A percentile compares a stretch with the other conserved stretches of the same genome.
These are phyloP conservation scores for Hypoxylon fuscum DNA, from an alignment of 495 filamentous ascomycete species.

Conservation along the genomic window DNA sequence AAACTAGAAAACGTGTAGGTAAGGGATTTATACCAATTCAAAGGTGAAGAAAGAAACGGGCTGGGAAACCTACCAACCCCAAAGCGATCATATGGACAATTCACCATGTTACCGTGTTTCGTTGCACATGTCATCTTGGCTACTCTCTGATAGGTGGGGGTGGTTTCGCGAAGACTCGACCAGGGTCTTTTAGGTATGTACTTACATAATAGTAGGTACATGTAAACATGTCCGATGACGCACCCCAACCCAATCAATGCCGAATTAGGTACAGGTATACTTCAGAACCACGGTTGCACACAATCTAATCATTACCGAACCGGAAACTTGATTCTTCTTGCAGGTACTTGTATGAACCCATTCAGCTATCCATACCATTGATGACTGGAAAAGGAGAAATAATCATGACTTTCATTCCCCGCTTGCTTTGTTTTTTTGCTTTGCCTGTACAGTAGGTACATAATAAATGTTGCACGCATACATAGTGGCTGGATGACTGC, in stretches of 20 bases:
- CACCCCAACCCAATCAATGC: constrained; percentile 12
- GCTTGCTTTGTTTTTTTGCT: constrained; percentile 7
- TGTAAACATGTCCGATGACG: constrained; percentile 28
- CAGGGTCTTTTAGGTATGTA: constrained; percentile 1
- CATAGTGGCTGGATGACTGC: not conserved
- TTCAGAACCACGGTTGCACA: constrained; percentile 13
- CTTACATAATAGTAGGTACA: too few species aligned
- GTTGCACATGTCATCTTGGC: constrained; percentile 19
- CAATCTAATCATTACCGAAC: too few species aligned
- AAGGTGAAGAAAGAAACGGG: not conserved
- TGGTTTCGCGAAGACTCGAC: constrained; percentile 14
- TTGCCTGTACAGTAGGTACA: too few species aligned
- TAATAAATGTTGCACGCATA: not conserved
- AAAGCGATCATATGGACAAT: constrained; percentile 21
- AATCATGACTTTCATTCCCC: constrained; percentile 1
- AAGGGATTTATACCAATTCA: not conserved
- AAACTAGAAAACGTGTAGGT: not conserved
- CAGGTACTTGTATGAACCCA: too few species aligned
- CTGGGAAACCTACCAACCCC: constrained; percentile 3
- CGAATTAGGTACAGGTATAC: not conserved
- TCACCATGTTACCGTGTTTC: constrained; percentile 27
- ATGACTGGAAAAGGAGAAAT: not conserved
- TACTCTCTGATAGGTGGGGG: constrained; percentile 11
- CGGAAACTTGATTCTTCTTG: too few species aligned
- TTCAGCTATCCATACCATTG: too few species aligned